Base-by-base conservation (phyloP, 306 rosid species). In the Dryas alaskensis region DNA sequence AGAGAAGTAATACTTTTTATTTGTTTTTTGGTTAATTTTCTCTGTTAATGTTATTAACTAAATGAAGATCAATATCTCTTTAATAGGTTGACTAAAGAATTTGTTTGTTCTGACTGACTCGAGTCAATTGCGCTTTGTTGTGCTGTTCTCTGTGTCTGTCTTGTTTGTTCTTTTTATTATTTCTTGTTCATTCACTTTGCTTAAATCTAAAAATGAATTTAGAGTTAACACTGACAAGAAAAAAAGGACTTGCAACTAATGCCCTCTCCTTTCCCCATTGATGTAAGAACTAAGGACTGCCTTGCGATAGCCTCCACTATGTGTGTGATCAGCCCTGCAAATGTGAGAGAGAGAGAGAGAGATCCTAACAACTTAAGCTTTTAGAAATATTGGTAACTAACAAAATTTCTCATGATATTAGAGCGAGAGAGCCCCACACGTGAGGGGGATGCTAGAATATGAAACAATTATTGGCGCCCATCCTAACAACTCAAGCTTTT, bases 1-100 rank as follows among this genome's bases (percentile, higher is more conserved):
- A 87, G 99, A 91, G 65, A 93, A 93, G 98, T 93, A 94, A 81
- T 70, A 78, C 52, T 75, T 31, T 74, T 48, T 44, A 54, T 50
- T n/a, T 81, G 47, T 60, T 63, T 61, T 68, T 46, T 14, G 39
- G 43, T 13, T 48, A 42, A 54, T 48, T 27, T 65, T 51, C 42
- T 48, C 46, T 25, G 2, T 59, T 1, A n/a, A 52, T 73, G 47
- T 59, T 81, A 12, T 7, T 60, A 50, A 25, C 19, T 6, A 25
- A 66, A 14, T 51, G 55, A 51, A 1, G 55, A 51, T 14, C 37
- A 31, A 66, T 16, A 13, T n/a, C 54, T 47, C 54, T 22, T 47
- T 47, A 22, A 47, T 22, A 2, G 12, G 43, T 66, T 47, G 2
- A 31, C 37, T 43, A 7, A 27, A 4, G 17, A 42, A 4, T 4